A percentile compares a stretch with the other conserved stretches of the same genome.
Evolutionary conservation across 768 basidiomycete genomes (phyloP).

Genomic region (Russula compacta): DNA sequence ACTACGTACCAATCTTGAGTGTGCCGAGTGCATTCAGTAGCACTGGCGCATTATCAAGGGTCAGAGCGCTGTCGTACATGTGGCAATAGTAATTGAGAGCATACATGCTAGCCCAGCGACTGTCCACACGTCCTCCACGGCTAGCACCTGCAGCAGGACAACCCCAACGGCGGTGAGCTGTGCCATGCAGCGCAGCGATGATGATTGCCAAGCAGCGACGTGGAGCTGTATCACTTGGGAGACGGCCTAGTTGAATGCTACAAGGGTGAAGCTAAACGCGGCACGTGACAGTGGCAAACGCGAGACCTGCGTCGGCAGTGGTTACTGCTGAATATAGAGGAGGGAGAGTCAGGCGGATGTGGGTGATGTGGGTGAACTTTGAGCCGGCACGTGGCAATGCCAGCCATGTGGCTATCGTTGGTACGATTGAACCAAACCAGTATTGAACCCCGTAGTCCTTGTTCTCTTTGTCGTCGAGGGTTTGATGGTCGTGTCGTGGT

Average conservation of each 20-base stretch:
- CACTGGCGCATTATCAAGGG: not conserved
- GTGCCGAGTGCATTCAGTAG: not conserved
- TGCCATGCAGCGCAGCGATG: not conserved
- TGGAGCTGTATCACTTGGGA: not conserved
- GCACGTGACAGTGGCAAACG: too few relatives aligned
- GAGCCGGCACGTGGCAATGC: too few relatives aligned
- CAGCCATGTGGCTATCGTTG: too few relatives aligned
- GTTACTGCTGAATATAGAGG: too few relatives aligned
- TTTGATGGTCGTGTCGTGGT: conserved; percentile 53
- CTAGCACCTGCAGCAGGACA: not conserved
- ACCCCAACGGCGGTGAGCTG: not conserved
- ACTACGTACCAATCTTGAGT: not conserved
- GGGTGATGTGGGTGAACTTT: too few relatives aligned
- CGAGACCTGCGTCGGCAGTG: too few relatives aligned
- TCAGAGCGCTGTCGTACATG: not conserved
- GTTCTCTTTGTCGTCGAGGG: conserved; percentile 55
- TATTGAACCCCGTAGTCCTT: conserved; percentile 60
- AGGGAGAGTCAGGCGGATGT: too few relatives aligned
- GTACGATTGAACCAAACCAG: too few relatives aligned
- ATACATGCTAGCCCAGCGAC: not conserved
- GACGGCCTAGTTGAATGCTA: not conserved
- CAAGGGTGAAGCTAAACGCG: too few relatives aligned
- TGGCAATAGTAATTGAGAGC: not conserved
- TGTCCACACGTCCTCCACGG: not conserved
- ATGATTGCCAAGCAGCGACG: not conserved